Base-by-base conservation (phyloP, 306 rosid genomes). In the Citrullus mucosospermus region DNA sequence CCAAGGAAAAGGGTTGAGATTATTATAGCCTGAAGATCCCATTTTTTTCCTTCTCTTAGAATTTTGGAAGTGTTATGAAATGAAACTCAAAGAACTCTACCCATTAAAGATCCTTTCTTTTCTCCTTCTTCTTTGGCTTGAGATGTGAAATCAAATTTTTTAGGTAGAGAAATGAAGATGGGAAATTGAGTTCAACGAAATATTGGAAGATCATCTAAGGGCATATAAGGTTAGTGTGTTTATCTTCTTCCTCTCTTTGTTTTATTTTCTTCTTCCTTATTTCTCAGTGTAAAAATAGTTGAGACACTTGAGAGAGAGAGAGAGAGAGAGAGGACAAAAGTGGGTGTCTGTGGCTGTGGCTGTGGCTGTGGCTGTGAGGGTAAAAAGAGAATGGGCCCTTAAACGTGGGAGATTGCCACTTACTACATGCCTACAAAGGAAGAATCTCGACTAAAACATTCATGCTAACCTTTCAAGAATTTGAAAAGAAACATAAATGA, bases 21-120 rank as follows among this genome's bases (percentile, higher is more conserved):
- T 80, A 17, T 61, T 80, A 63, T 75, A 78, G 55, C 76, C 54
- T 18, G 91, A 85, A 81, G 96, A 85, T 80, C 83, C 85, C 98
- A 93, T 93, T 74, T 74, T 69, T 22, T 3, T 66, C 13, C 11
- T 6, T 0, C 2, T 30, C 10, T 4, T n/a, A 5, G 55, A 13
- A 13, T 68, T 43, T 68, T 68, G 54, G 77, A 18, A 77, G 79
- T 18, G 57, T 75, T 85, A 2, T 2, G 4, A 83, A 80, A 81
- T 44, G 39, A 22, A 44, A 48, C 85, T 68, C 73, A 80, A 71
- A 30, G 10, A 57, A 28, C 57, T 25, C 57, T 53, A 22, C 79
- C 81, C 86, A 77, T 69, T 72, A 61, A 51, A 72, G 25, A 22
- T 48, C 14, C 44, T 44, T 15, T 4, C 14, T 55, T 18, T 18